phyloP scores from a whole-genome alignment of 805 yeast genomes.

The Metschnikowia borealis region DNA sequence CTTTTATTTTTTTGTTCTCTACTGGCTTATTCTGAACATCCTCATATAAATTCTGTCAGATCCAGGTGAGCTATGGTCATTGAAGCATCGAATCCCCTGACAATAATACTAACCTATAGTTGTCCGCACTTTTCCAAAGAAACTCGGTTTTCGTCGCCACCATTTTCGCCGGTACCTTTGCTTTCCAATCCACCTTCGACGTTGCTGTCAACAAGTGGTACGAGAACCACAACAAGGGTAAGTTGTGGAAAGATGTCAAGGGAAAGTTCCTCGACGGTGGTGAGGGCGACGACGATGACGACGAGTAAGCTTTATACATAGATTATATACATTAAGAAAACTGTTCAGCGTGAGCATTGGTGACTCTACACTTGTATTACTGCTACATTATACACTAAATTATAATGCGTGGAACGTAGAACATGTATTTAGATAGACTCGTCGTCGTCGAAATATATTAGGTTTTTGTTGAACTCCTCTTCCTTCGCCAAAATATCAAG shows the following conservation, averaged over 20 bases:
- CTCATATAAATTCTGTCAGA: no score
- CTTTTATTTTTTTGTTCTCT: no score
- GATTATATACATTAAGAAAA: constrained; percentile 2
- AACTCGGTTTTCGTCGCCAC: constrained; percentile 85
- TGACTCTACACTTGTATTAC: neutral
- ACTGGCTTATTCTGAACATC: no score
- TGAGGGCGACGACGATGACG: constrained; percentile 48
- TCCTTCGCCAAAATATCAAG: constrained; percentile 8
- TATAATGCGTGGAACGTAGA: neutral
- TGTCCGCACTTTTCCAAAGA: constrained; percentile 54
- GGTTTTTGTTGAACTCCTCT: neutral
- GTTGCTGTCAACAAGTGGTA: constrained; percentile 63
- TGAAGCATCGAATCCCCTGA: neutral
- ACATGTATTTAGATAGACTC: neutral
- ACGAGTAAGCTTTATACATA: constrained; percentile 30
- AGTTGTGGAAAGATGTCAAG: constrained; percentile 81
- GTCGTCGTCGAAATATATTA: neutral
- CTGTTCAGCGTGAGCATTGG: neutral
- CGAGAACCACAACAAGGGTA: constrained; percentile 76
- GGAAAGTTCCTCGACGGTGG: constrained; percentile 51
- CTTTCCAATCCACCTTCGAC: constrained; percentile 77
- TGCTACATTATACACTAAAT: neutral
- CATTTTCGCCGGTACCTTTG: constrained; percentile 78
- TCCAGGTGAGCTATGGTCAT: neutral
- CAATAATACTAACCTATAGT: constrained; percentile 22